Conservation (phyloP, 371 early-diverging fungal species). For the Actinomortierella ambigua region DNA sequence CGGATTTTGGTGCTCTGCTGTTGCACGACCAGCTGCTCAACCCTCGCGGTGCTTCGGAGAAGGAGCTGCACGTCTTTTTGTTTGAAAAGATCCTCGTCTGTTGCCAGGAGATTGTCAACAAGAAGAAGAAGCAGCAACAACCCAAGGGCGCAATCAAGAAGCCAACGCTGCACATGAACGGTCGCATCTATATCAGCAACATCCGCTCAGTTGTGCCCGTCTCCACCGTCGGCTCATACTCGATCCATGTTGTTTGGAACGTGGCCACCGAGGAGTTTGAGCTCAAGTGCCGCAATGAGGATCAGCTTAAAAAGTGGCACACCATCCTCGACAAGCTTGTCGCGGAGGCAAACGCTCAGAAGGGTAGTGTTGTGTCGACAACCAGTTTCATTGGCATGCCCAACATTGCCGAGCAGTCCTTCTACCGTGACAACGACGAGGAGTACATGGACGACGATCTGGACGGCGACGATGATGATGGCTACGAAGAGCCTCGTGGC, state of each 20-base stretch:
- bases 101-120: conserved; percentile 75
- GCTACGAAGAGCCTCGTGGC: conserved; percentile 45
- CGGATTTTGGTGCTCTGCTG: conserved; percentile 80
- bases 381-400: conserved; percentile 48
- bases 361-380: conserved; percentile 34
- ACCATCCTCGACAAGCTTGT: conserved; percentile 43
- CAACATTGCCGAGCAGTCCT: conserved; percentile 36
- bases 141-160: conserved; percentile 21
- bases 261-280: conserved; percentile 81
- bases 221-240: conserved; percentile 55
- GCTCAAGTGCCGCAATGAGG: conserved; percentile 85
- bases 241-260: conserved; percentile 38
- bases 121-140: conserved; percentile 27
- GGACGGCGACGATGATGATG: conserved; percentile 53
- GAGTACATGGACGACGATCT: conserved; percentile 47
- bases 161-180: conserved; percentile 73
- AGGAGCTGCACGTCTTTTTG: conserved; percentile 81
- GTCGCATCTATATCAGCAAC: conserved; percentile 74
- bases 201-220: conserved; percentile 81
- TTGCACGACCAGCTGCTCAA: conserved; percentile 85
- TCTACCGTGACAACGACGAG: conserved; percentile 43
- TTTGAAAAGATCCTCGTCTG: conserved; percentile 90
- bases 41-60: conserved; percentile 73
- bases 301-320: conserved; percentile 91
- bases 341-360: conserved; percentile 24